Evolutionary conservation across 306 rosid species (phyloP), one percentile per base, ranked within the genome.

Genomic region (Clitoria ternatea): DNA sequence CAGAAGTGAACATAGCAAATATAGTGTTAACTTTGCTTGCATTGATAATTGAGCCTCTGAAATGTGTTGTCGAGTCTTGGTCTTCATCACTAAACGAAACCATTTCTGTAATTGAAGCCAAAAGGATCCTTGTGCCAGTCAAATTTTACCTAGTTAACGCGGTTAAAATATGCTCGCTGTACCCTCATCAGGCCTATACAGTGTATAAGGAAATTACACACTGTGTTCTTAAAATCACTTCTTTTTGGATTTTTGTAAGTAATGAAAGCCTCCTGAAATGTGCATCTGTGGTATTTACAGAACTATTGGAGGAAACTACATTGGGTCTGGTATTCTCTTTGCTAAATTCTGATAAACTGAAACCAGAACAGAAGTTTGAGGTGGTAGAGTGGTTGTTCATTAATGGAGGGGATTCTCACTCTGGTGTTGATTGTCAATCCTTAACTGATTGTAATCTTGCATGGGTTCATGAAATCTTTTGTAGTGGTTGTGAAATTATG

Each of bases 61-160:
- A 82, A 75, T 63, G 82, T 80, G 92, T 88, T 27, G 84, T 92
- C 44, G 85, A 83, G 75, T 69, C 83, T 62, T 93, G 98, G 97
- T 76, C 86, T 35, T 86, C 85, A 15, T 70, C 84, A 13, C 60
- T 70, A 50, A 72, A 80, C 26, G 92, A 84, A 66, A 17, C 75
- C 52, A 71, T 93, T 80, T 87, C 97, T 66, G 85, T 81, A 20
- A 74, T 79, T 27, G 98, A 87, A 71, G 98, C 97, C 59, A 90
- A 90, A 78, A 87, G 88, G 72, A 79, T 79, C 57, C 77, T 93
- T 77, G 86, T 93, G 77, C 98, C 98, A 13, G 85, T 90, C 59
- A 93, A 87, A 73, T 90, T 93, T 86, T 93, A 84, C 80, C 74
- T 93, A 82, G 81, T 88, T 52, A 93, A 82, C 83, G 92, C 94